phyloP scores from a whole-genome alignment of 2,329 filamentous ascomycete species.

The Cladophialophora exuberans region DNA sequence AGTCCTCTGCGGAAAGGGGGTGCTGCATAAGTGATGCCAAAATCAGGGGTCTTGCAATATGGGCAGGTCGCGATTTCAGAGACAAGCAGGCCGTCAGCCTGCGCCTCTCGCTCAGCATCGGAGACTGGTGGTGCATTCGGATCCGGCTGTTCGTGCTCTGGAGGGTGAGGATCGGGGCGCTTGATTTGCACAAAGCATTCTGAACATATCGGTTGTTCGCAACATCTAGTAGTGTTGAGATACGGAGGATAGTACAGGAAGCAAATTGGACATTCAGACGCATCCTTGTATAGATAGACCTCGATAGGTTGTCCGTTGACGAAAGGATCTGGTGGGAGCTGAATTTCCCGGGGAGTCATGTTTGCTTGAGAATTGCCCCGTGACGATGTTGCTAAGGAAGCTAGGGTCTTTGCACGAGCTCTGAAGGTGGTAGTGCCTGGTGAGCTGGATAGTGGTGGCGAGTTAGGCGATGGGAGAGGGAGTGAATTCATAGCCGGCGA shows the following conservation, averaged over 20 bases:
- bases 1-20: constrained; percentile 87
- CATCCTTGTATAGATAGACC: constrained; percentile 90
- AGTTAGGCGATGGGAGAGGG: constrained; percentile 61
- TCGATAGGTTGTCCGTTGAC: constrained; percentile 95
- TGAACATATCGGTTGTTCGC: constrained; percentile 93
- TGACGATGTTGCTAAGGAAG: constrained; percentile 76
- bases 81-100: constrained; percentile 67
- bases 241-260: constrained; percentile 95
- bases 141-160: constrained; percentile 67
- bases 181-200: constrained; percentile 99
- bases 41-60: constrained; percentile 92
- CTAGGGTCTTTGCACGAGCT: constrained; percentile 84
- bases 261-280: constrained; percentile 90
- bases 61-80: constrained; percentile 92
- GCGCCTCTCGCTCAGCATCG: constrained; percentile 43
- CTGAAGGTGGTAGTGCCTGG: constrained; percentile 67
- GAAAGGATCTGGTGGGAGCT: constrained; percentile 78
- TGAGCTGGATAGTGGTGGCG: constrained; percentile 56
- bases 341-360: constrained; percentile 74
- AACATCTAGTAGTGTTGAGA: constrained; percentile 91
- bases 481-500: constrained; percentile 67
- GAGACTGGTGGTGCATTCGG: constrained; percentile 41
- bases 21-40: constrained; percentile 91
- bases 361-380: constrained; percentile 74
- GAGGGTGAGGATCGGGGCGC: constrained; percentile 84